A percentile compares a stretch with the other conserved stretches of the same genome.
phyloP scores from a whole-genome alignment of 345 rosid genomes.

The Triadica sebifera region DNA sequence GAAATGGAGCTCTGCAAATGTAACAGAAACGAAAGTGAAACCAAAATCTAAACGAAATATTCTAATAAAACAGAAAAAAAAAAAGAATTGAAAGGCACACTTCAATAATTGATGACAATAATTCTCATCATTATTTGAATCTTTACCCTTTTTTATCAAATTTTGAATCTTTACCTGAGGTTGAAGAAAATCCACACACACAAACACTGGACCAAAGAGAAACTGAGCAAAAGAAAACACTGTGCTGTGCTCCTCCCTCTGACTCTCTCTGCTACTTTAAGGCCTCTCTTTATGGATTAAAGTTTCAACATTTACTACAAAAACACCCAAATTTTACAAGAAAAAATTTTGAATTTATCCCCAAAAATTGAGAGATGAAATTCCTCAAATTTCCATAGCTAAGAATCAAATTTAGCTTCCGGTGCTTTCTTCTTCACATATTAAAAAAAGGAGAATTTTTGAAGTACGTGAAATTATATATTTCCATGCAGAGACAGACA shows the following conservation, averaged over 20 bases:
- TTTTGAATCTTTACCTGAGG: neutral
- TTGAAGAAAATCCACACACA: neutral
- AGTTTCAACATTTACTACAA: conserved; percentile 4
- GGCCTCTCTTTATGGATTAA: neutral
- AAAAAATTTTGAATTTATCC: neutral
- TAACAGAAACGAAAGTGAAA: neutral
- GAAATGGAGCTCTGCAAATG: neutral
- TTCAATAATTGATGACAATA: conserved; percentile 3
- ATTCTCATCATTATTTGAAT: neutral
- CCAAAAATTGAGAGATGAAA: neutral
- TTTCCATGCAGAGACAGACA: conserved; percentile 16
- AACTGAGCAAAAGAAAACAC: neutral
- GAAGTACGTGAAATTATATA: conserved; percentile 6
- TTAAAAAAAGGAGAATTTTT: conserved; percentile 7
- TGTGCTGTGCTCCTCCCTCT: neutral
- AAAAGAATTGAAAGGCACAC: neutral
- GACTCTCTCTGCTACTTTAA: neutral
- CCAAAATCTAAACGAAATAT: neutral
- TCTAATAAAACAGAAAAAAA: neutral
- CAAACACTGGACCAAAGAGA: neutral
- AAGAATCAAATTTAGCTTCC: neutral
- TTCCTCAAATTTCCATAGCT: neutral
- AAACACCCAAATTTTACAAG: neutral
- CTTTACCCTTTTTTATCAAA: no score
- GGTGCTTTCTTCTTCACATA: neutral